Evolutionary conservation across 345 rosid species (phyloP).

Genomic region (Boechera retrofracta): DNA sequence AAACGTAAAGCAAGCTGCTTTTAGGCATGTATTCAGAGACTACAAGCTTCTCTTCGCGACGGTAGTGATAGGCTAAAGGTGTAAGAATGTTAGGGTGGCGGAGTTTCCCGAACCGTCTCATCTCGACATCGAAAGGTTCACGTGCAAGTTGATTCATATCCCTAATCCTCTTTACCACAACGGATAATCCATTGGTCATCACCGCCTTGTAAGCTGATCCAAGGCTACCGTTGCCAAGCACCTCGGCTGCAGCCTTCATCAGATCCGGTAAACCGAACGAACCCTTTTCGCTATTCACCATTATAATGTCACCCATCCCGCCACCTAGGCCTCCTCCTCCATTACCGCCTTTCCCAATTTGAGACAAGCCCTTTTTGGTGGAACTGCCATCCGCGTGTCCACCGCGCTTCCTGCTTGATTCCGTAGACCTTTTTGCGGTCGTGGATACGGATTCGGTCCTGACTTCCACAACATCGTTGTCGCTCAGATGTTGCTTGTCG

Average conservation of each 20-base stretch:
- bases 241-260: constrained; percentile 95
- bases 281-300: constrained; percentile 73
- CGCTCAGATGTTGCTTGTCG: constrained; percentile 53
- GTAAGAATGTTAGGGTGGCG: constrained; percentile 70
- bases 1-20: constrained; percentile 75
- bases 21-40: constrained; percentile 80
- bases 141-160: constrained; percentile 69
- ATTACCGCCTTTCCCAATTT: constrained; percentile 35
- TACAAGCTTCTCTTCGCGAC: constrained; percentile 85
- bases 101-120: constrained; percentile 68
- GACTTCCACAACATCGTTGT: constrained; percentile 46
- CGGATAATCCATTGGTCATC: constrained; percentile 68
- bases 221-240: constrained; percentile 80
- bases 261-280: constrained; percentile 71
- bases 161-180: constrained; percentile 86
- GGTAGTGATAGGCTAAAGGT: constrained; percentile 81
- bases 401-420: constrained; percentile 43
- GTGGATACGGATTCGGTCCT: constrained; percentile 41
- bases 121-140: constrained; percentile 69
- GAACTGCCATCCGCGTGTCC: constrained; percentile 27
- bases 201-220: constrained; percentile 93
- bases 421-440: constrained; percentile 34
- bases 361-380: constrained; percentile 46
- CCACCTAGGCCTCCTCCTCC: constrained; percentile 16
- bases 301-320: constrained; percentile 52